Evolutionary conservation across 306 rosid genomes (phyloP).

Genomic region (Trichosanthes cucumerina): DNA sequence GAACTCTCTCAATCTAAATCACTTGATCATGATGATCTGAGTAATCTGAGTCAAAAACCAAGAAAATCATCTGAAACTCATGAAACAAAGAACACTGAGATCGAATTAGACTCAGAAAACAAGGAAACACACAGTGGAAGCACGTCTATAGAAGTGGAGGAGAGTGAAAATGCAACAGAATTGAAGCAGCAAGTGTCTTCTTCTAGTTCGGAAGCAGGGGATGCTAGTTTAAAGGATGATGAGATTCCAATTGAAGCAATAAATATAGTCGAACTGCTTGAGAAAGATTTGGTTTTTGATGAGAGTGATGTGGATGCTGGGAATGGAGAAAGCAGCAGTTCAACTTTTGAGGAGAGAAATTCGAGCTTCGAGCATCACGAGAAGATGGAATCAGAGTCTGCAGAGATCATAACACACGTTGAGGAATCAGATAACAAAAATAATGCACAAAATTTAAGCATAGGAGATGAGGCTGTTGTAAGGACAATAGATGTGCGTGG

Average conservation of each 20-base stretch:
- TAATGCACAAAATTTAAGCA: conserved; percentile 20
- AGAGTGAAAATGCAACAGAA: conserved; percentile 10
- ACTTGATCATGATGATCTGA: conserved; percentile 42
- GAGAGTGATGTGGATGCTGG: conserved; percentile 39
- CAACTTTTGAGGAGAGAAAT: conserved; percentile 18
- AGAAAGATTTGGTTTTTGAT: conserved; percentile 29
- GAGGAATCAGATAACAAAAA: conserved; percentile 7
- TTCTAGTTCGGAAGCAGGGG: conserved; percentile 27
- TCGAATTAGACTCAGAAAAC: conserved; percentile 15
- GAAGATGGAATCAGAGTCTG: conserved; percentile 19
- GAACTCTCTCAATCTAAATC: conserved; percentile 57
- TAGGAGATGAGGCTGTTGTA: conserved; percentile 45
- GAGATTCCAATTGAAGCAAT: conserved; percentile 10
- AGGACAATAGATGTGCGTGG: conserved; percentile 27
- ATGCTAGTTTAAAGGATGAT: conserved; percentile 17
- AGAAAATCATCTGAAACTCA: conserved; percentile 15
- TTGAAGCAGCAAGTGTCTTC: conserved; percentile 18
- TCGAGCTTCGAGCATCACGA: conserved; percentile 18
- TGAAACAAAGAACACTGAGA: conserved; percentile 3
- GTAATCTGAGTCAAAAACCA: conserved; percentile 19
- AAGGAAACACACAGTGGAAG: conserved; percentile 21
- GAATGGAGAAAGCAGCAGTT: conserved; percentile 13
- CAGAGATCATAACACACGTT: neutral
- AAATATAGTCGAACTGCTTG: conserved; percentile 16
- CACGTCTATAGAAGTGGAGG: conserved; percentile 8